phyloP scores from a whole-genome alignment of 1,284 basidiomycete genomes.

The Cronartium quercuum region DNA sequence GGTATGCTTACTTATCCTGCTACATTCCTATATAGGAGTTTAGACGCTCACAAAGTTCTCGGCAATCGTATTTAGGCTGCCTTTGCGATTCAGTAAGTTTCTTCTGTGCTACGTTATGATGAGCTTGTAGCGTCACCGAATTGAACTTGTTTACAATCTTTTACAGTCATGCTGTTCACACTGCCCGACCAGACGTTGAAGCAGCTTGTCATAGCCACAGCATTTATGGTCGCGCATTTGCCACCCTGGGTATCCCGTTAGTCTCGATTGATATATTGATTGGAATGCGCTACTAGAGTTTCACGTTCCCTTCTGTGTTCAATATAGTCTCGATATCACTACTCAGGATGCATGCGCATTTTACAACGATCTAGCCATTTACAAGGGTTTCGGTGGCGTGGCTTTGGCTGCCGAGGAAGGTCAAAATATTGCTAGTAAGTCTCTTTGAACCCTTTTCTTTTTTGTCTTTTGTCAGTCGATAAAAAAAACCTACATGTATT shows the following conservation, averaged over 20 bases:
- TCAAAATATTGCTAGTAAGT: slow-evolving; percentile 51
- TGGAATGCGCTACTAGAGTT: slow-evolving; percentile 43
- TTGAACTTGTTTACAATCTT: too few relatives aligned
- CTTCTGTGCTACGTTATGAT: slow-evolving; percentile 49
- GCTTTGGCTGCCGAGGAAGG: slow-evolving; percentile 60
- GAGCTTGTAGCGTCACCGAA: slow-evolving; percentile 51
- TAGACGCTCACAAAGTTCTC: background rate
- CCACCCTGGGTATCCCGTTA: slow-evolving; percentile 57
- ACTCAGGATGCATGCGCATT: slow-evolving; percentile 50
- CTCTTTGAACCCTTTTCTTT: background rate
- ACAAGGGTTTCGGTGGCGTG: slow-evolving; percentile 55
- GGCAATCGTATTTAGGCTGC: slow-evolving; percentile 20
- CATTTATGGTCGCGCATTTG: slow-evolving; percentile 59
- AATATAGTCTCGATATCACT: slow-evolving; percentile 48
- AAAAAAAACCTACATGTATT: slow-evolving; percentile 1
- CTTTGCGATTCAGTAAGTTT: slow-evolving; percentile 44
- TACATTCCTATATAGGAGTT: background rate
- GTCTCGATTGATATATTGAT: slow-evolving; percentile 47
- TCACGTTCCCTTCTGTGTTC: slow-evolving; percentile 39
- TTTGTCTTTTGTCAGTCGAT: background rate
- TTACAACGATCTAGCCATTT: slow-evolving; percentile 46
- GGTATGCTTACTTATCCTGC: slow-evolving; percentile 11
- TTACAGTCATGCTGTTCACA: slow-evolving; percentile 55
- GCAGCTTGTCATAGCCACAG: slow-evolving; percentile 64
- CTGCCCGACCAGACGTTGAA: slow-evolving; percentile 59